Evolutionary conservation across 2,329 filamentous ascomycete species (phyloP), one percentile per base, ranked within the genome.

Genomic region (Monosporascus sp.): DNA sequence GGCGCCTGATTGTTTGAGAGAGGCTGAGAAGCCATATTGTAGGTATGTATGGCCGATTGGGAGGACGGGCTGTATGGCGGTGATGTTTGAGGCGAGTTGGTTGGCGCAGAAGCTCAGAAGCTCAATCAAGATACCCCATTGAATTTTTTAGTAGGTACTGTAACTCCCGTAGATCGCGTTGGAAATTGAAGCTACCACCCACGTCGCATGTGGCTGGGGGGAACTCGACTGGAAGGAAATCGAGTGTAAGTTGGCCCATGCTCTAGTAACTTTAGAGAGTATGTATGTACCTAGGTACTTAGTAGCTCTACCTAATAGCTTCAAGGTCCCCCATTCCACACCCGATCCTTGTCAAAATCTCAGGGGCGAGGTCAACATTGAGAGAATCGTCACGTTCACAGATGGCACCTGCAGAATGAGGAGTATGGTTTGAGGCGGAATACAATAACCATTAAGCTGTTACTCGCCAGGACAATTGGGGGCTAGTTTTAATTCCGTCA

Each of bases 1-100:
- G 65, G 65, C 46, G 56, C 55, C 49, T 67, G 65, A 2, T 60
- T 57, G 49, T 63, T 67, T 3, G 64, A 55, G 31, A 67, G 60
- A 39, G 64, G 59, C 52, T 67, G 65, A 27, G 52, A 51, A 45
- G 64, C 63, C 64, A 66, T 66, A 6, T 18, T 58, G 53, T 24
- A 20, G 31, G 20, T 27, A 39, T 44, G 17, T 38, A 50, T 50
- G 51, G 44, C 43, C 45, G 51, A 52, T 46, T 48, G 37, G 15
- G 5, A 27, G 47, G 14, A 47, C 9, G 20, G 20, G 37, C 24
- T 24, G 27, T 27, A n/a, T 43, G 22, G 52, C 48, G 52, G 53
- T 46, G 50, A 48, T 43, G 9, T 5, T 43, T 43, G 18, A 41
- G 52, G 37, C 51, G 27, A 37, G 49, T 25, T 46, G 35, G 45